Evolutionary conservation across 2,329 filamentous ascomycete genomes (phyloP).

Genomic region (Elsinoe batatas): DNA sequence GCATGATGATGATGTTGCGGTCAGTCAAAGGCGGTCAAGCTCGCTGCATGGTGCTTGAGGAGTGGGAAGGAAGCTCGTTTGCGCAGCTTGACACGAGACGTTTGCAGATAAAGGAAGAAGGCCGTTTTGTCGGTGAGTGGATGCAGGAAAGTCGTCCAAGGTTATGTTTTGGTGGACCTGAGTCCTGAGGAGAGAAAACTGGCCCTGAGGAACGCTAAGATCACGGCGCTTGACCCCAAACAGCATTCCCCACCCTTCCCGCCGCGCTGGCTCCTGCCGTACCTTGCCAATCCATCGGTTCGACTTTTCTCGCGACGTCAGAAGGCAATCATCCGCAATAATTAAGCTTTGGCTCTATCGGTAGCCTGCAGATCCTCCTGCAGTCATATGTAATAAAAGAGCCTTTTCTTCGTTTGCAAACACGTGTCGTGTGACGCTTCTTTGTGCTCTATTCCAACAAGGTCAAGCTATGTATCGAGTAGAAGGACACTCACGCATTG

Average conservation of each 20-base stretch:
- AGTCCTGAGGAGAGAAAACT: neutral
- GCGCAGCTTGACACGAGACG: neutral
- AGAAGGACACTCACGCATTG: no score
- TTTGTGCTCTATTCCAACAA: no score
- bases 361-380: slow-evolving; percentile 8
- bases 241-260: neutral
- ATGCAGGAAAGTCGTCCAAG: neutral
- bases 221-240: neutral
- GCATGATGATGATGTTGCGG: neutral
- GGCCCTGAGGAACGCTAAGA: neutral
- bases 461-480: no score
- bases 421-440: neutral
- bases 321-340: neutral
- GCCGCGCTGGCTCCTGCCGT: neutral
- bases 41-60: neutral
- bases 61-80: neutral
- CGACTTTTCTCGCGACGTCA: slow-evolving; percentile 1
- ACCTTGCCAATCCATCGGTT: slow-evolving; percentile 8
- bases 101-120: neutral
- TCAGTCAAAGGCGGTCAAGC: neutral
- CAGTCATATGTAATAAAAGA: no score
- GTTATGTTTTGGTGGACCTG: neutral
- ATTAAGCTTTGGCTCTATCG: slow-evolving; percentile 4
- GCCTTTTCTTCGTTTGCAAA: neutral
- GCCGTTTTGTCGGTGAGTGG: neutral